These are phyloP conservation scores for Fusarium luffae DNA, from an alignment of 2,329 filamentous ascomycete species.

Conservation along the genomic window DNA sequence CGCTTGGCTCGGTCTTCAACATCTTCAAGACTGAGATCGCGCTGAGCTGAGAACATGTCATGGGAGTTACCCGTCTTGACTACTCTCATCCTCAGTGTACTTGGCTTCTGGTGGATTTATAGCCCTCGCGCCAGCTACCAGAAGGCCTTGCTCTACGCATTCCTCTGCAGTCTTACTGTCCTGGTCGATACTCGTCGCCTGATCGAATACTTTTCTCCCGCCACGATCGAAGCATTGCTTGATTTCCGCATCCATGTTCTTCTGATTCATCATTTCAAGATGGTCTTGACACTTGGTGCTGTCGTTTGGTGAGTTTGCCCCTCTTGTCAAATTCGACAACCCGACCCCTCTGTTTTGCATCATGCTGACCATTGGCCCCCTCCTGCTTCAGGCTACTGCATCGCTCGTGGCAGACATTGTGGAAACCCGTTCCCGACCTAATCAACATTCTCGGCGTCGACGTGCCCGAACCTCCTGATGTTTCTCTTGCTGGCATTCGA, in stretches of 20 bases:
- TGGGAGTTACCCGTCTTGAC: conserved; percentile 56
- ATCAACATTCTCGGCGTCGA: conserved; percentile 93
- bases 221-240: conserved; percentile 50
- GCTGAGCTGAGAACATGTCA: conserved; percentile 58
- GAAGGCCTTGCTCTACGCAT: conserved; percentile 48
- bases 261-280: conserved; percentile 62
- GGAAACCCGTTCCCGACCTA: conserved; percentile 90
- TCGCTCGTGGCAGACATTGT: conserved; percentile 87
- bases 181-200: conserved; percentile 49
- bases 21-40: conserved; percentile 42
- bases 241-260: conserved; percentile 60
- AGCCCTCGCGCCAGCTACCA: conserved; percentile 49
- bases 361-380: conserved; percentile 26
- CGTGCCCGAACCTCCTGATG: conserved; percentile 87
- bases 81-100: conserved; percentile 54
- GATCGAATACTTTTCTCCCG: conserved; percentile 46
- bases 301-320: conserved; percentile 61
- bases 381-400: conserved; percentile 74
- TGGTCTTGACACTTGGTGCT: conserved; percentile 65
- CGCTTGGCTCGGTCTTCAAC: conserved; percentile 40
- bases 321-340: background rate
- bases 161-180: conserved; percentile 49
- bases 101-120: conserved; percentile 54
- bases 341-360: background rate
- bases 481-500: conserved; percentile 90